A percentile compares a stretch with the other conserved stretches of the same genome.
Evolutionary conservation across 2,329 filamentous ascomycete genomes (phyloP).

Genomic region (Botrytis paeoniae): DNA sequence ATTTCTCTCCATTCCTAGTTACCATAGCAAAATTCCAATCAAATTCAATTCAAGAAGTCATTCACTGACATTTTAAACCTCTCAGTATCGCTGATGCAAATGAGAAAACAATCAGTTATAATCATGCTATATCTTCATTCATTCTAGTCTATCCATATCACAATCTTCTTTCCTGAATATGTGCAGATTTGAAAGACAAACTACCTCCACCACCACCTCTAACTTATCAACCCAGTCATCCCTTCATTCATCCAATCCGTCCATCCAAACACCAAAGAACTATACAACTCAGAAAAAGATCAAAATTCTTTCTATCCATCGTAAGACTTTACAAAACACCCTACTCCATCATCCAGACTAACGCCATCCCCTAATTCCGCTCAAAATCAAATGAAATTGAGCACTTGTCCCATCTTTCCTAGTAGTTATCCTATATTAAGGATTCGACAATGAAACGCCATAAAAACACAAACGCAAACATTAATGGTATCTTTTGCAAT

Average conservation of each 20-base stretch:
- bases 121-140: slow-evolving; percentile 2
- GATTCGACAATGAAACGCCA: slow-evolving; percentile 11
- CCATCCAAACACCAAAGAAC: slow-evolving; percentile 10
- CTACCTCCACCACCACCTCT: background rate
- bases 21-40: background rate
- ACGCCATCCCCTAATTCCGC: slow-evolving; percentile 4
- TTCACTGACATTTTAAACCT: background rate
- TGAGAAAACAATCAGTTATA: background rate
- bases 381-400: slow-evolving; percentile 9
- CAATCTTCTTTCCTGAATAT: background rate
- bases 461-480: slow-evolving; percentile 14
- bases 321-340: slow-evolving; percentile 7
- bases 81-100: background rate
- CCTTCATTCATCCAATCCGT: slow-evolving; percentile 4
- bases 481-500: slow-evolving; percentile 20
- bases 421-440: slow-evolving; percentile 12
- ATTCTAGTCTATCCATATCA: background rate
- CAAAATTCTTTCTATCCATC: background rate
- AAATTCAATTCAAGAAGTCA: background rate
- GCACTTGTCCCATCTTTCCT: slow-evolving; percentile 6
- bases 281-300: slow-evolving; percentile 17
- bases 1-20: background rate
- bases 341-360: slow-evolving; percentile 5
- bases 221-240: background rate
- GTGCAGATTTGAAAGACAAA: background rate